A percentile compares a stretch with the other conserved stretches of the same genome.
phyloP scores from a whole-genome alignment of 1,139 yeast genomes.

The Hyphopichia burtonii region DNA sequence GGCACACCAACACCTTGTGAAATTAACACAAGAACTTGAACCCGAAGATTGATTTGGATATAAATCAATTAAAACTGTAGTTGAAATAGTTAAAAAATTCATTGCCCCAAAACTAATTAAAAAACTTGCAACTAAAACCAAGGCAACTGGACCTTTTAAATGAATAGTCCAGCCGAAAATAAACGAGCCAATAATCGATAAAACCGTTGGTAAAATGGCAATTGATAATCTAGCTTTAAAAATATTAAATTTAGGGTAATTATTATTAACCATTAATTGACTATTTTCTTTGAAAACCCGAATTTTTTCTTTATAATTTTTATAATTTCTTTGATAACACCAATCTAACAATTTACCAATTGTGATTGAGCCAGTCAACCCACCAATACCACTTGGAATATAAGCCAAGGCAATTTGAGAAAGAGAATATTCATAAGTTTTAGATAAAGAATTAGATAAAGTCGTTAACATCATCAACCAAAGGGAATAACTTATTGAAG shows the following conservation, averaged over 20 bases:
- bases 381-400: conserved; percentile 60
- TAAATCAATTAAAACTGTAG: conserved; percentile 60
- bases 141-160: conserved; percentile 46
- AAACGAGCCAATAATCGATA: conserved; percentile 39
- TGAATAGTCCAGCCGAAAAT: conserved; percentile 74
- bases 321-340: conserved; percentile 31
- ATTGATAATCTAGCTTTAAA: conserved; percentile 27
- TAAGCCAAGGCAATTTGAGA: conserved; percentile 64
- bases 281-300: conserved; percentile 23
- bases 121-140: conserved; percentile 56
- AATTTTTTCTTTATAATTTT: conserved; percentile 19
- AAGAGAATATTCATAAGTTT: conserved; percentile 48
- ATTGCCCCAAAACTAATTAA: conserved; percentile 53
- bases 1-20: conserved; percentile 57
- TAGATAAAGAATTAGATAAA: conserved; percentile 52
- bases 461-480: conserved; percentile 75
- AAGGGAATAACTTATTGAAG: conserved; percentile 59
- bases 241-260: conserved; percentile 27
- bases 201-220: conserved; percentile 21
- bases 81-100: conserved; percentile 48
- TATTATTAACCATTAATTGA: conserved; percentile 44
- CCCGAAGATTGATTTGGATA: conserved; percentile 61
- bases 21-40: conserved; percentile 58
- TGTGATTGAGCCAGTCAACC: conserved; percentile 47
- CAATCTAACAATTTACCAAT: conserved; percentile 50